Evolutionary conservation across 2,329 filamentous ascomycete species (phyloP).

Genomic region (Phyllosticta citrichinensis): DNA sequence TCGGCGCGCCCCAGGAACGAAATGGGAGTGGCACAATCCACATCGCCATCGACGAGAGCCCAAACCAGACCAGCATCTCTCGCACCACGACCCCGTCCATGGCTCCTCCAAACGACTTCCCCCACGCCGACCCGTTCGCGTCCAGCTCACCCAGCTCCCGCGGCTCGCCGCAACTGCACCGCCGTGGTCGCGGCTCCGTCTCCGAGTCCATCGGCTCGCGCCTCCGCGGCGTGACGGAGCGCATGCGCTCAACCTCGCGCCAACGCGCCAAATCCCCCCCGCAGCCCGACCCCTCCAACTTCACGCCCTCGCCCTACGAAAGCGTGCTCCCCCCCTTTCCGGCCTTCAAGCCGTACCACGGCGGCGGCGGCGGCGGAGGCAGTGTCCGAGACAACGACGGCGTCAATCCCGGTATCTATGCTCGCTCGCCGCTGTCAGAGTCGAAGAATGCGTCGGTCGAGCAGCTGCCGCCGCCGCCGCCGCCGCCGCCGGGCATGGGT

Average conservation of each 20-base stretch:
- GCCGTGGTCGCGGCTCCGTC: conserved; percentile 45
- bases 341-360: neutral
- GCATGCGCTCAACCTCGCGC: conserved; percentile 49
- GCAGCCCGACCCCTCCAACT: conserved; percentile 12
- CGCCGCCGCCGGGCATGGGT: conserved; percentile 16
- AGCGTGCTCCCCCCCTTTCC: conserved; percentile 19
- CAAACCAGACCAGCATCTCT: conserved; percentile 15
- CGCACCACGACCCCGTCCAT: conserved; percentile 7
- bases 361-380: no score
- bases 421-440: neutral
- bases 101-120: conserved; percentile 5
- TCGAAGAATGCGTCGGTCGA: conserved; percentile 11
- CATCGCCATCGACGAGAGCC: conserved; percentile 36
- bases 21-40: conserved; percentile 31
- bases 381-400: no score
- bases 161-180: conserved; percentile 35
- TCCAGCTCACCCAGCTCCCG: conserved; percentile 18
- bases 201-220: conserved; percentile 48
- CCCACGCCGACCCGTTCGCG: neutral
- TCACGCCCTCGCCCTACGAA: conserved; percentile 32
- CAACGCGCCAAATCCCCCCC: conserved; percentile 41
- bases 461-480: conserved; percentile 28
- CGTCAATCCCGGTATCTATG: neutral
- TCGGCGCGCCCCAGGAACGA: conserved; percentile 6
- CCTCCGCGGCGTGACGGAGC: conserved; percentile 41